A percentile compares a stretch with the other conserved stretches of the same genome.
These are phyloP conservation scores for Colletotrichum higginsianum DNA, from an alignment of 2,329 filamentous ascomycete genomes.

Conservation along the genomic window DNA sequence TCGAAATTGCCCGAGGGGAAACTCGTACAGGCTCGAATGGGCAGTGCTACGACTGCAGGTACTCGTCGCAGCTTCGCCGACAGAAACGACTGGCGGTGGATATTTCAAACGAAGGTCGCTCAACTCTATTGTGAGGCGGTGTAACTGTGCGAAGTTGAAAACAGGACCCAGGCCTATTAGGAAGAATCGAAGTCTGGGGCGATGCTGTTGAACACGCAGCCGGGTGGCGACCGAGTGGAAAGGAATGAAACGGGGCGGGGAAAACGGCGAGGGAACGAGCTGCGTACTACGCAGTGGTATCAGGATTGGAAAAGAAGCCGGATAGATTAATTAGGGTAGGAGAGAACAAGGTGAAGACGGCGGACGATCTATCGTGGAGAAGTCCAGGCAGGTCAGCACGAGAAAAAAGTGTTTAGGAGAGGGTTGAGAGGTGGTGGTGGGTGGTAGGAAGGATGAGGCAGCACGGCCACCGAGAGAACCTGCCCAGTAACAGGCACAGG, in stretches of 20 bases:
- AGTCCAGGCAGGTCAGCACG: constrained; percentile 33
- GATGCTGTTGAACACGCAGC: constrained; percentile 20
- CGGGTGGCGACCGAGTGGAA: constrained; percentile 19
- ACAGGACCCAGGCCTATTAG: constrained; percentile 42
- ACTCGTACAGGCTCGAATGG: constrained; percentile 46
- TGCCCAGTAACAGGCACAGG: constrained; percentile 47
- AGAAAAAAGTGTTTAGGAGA: background rate
- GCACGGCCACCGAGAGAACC: constrained; percentile 43
- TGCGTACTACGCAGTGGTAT: constrained; percentile 14
- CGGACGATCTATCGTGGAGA: constrained; percentile 34
- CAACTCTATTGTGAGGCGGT: constrained; percentile 38
- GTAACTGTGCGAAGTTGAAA: constrained; percentile 36
- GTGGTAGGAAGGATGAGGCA: constrained; percentile 36
- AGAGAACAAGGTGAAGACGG: constrained; percentile 26
- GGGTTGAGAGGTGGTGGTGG: constrained; percentile 24
- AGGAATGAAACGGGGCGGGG: constrained; percentile 21
- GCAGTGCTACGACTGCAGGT: constrained; percentile 19
- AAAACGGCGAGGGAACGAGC: constrained; percentile 34
- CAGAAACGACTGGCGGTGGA: constrained; percentile 28
- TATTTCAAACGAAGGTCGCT: constrained; percentile 40
- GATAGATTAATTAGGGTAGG: constrained; percentile 38
- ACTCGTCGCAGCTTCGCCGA: constrained; percentile 32
- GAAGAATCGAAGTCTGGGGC: constrained; percentile 40
- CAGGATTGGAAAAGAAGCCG: constrained; percentile 19
- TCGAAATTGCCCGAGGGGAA: constrained; percentile 33